Evolutionary conservation across 352 stramenopile genomes (phyloP), one percentile per base, ranked within the genome.

Genomic region (Phytophthora idaei): DNA sequence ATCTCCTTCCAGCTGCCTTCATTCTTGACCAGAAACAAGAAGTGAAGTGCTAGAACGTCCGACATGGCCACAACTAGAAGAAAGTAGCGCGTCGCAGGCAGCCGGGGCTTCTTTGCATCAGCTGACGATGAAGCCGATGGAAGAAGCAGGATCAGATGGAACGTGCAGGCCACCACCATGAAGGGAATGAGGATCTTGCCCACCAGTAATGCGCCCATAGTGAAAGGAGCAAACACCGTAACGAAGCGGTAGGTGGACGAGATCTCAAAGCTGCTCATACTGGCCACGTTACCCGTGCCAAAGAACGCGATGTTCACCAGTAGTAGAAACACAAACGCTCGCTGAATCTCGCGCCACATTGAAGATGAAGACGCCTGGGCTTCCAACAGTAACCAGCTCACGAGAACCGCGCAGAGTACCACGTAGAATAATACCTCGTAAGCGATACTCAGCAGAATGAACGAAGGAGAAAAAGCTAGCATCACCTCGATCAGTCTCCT

Each of bases 1-100:
- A 95, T 95, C 57, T 94, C 79, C 54, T 94, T 93, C 87, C 87
- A 95, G 50, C 82, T 92, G 61, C 87, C 87, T 83, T 95, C 83
- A 70, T 95, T 88, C 41, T 82, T 77, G 17, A 95, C 87, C 27
- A 90, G 66, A 57, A 93, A 95, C 17, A 95, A 76, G 39, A 95
- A 93, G 41, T 95, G 87, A 14, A 95, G 68, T 50, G 87, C 85
- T 27, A 95, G 64, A 2, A 94, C 56, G 46, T 95, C 86, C 49
- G 81, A 90, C 71, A 95, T 86, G n/a, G 73, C 76, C 36, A 95
- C 81, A 21, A 95, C 87, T 7, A 94, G 60, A 15, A 95, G 58
- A 42, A 93, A 93, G 36, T 87, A 89, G 28, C 77, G 80, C 31
- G 72, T 77, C 2, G 78, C 73, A 28, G 71, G 72, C 21, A 85